These are phyloP conservation scores for Fraxinus xanthoxyloides DNA, from an alignment of 305 asterid species.

Conservation along the genomic window DNA sequence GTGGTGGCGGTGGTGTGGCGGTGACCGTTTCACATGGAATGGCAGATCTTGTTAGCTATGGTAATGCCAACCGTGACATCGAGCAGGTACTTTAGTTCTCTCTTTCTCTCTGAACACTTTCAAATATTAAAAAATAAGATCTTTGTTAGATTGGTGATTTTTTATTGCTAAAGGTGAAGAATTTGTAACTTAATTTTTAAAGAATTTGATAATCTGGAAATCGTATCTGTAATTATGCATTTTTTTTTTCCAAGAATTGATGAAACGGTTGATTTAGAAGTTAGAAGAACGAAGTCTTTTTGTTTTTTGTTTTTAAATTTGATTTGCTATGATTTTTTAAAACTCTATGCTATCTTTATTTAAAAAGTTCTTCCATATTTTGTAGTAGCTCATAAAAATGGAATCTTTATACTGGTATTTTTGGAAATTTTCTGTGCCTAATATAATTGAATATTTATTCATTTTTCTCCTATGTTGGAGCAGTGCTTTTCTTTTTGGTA, in stretches of 20 bases:
- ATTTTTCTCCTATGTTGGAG: not conserved
- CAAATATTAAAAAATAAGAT: not conserved
- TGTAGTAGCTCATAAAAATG: not conserved
- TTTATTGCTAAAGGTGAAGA: constrained; percentile 4
- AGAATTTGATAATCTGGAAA: constrained; percentile 2
- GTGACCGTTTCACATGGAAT: constrained; percentile 85
- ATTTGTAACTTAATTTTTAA: not conserved
- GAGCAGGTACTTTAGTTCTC: constrained; percentile 61
- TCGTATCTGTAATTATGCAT: not conserved
- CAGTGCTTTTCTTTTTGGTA: not conserved
- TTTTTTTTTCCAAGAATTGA: constrained; percentile 5
- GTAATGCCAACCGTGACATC: constrained; percentile 79
- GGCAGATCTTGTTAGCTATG: constrained; percentile 91
- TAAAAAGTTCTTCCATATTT: constrained; percentile 6
- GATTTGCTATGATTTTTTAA: constrained; percentile 1
- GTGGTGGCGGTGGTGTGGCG: constrained; percentile 74
- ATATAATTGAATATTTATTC: not conserved
- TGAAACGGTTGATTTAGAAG: constrained; percentile 11
- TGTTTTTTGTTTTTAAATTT: not conserved
- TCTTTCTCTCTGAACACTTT: constrained; percentile 7
- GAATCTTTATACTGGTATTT: not conserved
- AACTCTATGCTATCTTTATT: constrained; percentile 2
- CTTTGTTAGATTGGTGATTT: constrained; percentile 1
- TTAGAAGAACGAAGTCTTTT: constrained; percentile 21
- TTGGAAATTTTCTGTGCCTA: constrained; percentile 1